Evolutionary conservation across 1,139 yeast genomes (phyloP), one percentile per base, ranked within the genome.

Genomic region (Candida neerlandica): DNA sequence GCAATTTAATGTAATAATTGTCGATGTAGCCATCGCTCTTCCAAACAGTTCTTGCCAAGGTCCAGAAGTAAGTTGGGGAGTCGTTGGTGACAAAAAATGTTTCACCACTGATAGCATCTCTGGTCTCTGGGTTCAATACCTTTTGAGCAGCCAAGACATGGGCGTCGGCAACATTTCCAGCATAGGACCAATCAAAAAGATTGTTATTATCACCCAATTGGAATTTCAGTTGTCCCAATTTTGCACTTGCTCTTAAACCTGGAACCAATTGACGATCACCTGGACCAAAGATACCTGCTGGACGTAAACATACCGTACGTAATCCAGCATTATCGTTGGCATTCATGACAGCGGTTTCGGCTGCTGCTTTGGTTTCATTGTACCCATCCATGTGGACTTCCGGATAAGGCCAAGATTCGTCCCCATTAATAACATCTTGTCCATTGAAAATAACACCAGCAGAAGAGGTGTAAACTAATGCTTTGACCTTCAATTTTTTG

Each of bases 271-370:
- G 99, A 54, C 99, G 82, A 67, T 95, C 99, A 42, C 99, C 99
- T 4, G 99, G 99, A 5, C 99, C 99, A 71, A 95, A 94, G 45
- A 95, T 91, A 35, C 99, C 99, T 0, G 99, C 97, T 1, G 99
- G 99, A 56, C 99, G 82, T 49, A 95, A 71, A 5, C 97, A 92
- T 39, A 89, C 86, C 0, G 99, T 94, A 46, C 77, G 69, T 52
- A 89, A 80, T 6, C 78, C 77, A n/a, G 75, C 72, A 14, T 32
- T 43, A 57, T 75, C 78, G 63, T 89, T 85, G 16, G 96, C 89
- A 35, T 78, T 71, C 63, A 92, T 75, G 2, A 92, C 97, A 67
- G 85, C 80, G 27, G 78, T 80, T 69, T 95, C 99, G 0, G 97
- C 99, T 51, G 80, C 78, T 11, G 97, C 97, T 66, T 95, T 95